A percentile compares a stretch with the other conserved stretches of the same genome.
Conservation (phyloP, 208 protist genomes). For the Naegleria fowleri region DNA sequence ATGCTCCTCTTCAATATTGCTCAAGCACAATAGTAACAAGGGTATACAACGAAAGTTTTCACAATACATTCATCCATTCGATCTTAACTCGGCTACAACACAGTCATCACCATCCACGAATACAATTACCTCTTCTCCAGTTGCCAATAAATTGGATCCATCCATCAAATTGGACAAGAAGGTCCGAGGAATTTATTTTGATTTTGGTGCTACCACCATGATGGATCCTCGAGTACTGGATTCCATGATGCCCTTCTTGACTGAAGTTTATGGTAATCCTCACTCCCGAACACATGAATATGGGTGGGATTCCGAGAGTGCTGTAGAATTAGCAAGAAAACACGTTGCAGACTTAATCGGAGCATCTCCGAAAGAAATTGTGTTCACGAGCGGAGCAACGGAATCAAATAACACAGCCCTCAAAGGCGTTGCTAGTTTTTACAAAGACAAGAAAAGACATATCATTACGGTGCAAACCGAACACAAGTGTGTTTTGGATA, state of each 20-base stretch:
- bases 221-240: slow-evolving; percentile 96
- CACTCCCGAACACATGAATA: slow-evolving; percentile 96
- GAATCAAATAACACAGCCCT: slow-evolving; percentile 98
- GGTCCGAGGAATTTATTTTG: slow-evolving; percentile 77
- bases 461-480: slow-evolving; percentile 95
- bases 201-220: slow-evolving; percentile 89
- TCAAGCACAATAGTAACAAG: too few species aligned
- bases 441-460: slow-evolving; percentile 91
- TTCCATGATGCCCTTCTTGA: slow-evolving; percentile 95
- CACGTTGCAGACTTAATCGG: slow-evolving; percentile 65
- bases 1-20: too few species aligned
- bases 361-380: slow-evolving; percentile 91
- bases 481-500: slow-evolving; percentile 99
- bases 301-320: slow-evolving; percentile 87
- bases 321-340: slow-evolving; percentile 86
- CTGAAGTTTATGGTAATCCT: slow-evolving; percentile 94
- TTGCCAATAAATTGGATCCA: too few species aligned
- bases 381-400: slow-evolving; percentile 99
- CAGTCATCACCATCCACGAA: too few species aligned
- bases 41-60: too few species aligned
- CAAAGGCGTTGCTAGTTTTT: slow-evolving; percentile 96
- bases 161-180: neutral
- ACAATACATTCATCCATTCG: too few species aligned
- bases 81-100: too few species aligned
- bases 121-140: too few species aligned